phyloP scores from a whole-genome alignment of 1,139 yeast species.

The Geotrichum candidum region DNA sequence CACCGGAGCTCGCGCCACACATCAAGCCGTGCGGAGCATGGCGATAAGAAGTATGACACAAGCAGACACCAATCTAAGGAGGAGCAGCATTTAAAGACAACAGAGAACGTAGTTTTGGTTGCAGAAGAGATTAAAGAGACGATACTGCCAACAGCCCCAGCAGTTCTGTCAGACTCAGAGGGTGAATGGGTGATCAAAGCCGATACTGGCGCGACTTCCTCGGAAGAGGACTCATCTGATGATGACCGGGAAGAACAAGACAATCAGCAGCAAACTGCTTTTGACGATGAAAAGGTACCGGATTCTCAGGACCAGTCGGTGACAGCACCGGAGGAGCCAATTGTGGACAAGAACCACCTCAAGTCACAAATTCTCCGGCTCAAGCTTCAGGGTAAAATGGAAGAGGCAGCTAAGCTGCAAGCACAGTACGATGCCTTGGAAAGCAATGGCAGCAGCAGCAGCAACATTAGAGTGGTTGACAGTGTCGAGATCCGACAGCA shows the following conservation, averaged over 20 bases:
- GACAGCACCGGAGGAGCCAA: not conserved
- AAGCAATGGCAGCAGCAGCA: not conserved
- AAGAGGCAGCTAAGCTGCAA: constrained; percentile 29
- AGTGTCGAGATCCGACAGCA: constrained; percentile 15
- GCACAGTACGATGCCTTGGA: constrained; percentile 25
- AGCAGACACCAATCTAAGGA: not conserved
- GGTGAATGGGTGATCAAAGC: constrained; percentile 31
- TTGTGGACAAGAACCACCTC: constrained; percentile 31
- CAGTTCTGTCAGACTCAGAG: not conserved
- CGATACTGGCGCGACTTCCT: constrained; percentile 19
- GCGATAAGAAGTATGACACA: not conserved
- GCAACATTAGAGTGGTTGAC: constrained; percentile 8
- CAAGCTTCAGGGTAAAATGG: constrained; percentile 29
- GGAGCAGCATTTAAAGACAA: not conserved
- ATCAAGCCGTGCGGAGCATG: not conserved
- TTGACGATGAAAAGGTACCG: not conserved
- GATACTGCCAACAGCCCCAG: not conserved
- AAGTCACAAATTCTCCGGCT: constrained; percentile 38
- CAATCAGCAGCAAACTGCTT: constrained; percentile 10
- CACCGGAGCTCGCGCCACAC: not conserved
- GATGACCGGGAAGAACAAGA: not conserved
- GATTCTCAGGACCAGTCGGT: not conserved
- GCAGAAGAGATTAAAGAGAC: not conserved
- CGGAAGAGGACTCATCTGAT: not conserved
- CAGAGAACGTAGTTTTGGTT: constrained; percentile 5